Evolutionary conservation across 2,329 filamentous ascomycete genomes (phyloP).

Genomic region (Trichoderma breve): DNA sequence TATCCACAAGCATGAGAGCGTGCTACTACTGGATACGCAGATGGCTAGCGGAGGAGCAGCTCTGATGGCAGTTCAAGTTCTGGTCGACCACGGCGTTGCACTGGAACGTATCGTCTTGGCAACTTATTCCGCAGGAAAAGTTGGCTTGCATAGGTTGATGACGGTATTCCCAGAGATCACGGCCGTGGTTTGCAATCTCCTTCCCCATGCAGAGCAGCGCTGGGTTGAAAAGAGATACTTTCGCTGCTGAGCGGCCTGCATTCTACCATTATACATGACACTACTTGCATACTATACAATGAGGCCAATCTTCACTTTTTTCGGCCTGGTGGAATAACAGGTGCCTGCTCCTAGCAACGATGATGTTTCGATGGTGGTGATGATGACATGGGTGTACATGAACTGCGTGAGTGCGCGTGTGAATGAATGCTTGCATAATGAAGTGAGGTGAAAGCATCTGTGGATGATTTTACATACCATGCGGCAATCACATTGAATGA

Average conservation of each 20-base stretch:
- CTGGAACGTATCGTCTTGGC: conserved; percentile 87
- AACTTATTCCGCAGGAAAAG: conserved; percentile 83
- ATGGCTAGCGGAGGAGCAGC: conserved; percentile 86
- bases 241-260: conserved; percentile 61
- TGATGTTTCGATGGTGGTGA: no score
- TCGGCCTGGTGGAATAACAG: background rate
- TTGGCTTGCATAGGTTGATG: conserved; percentile 79
- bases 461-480: background rate
- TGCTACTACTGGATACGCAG: conserved; percentile 86
- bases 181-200: conserved; percentile 80
- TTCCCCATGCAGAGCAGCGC: conserved; percentile 76
- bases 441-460: background rate
- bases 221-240: conserved; percentile 92
- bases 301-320: background rate
- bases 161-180: conserved; percentile 86
- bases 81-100: conserved; percentile 87
- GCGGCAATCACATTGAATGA: background rate
- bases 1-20: conserved; percentile 71
- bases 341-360: background rate
- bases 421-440: background rate
- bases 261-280: background rate
- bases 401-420: background rate
- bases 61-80: conserved; percentile 93
- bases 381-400: background rate
- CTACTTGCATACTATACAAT: background rate